Percentiles rank a stretch among this genome's conserved stretches.
Conservation (phyloP, 2,329 filamentous ascomycete species). For the Stachybotrys chlorohalonatus region DNA sequence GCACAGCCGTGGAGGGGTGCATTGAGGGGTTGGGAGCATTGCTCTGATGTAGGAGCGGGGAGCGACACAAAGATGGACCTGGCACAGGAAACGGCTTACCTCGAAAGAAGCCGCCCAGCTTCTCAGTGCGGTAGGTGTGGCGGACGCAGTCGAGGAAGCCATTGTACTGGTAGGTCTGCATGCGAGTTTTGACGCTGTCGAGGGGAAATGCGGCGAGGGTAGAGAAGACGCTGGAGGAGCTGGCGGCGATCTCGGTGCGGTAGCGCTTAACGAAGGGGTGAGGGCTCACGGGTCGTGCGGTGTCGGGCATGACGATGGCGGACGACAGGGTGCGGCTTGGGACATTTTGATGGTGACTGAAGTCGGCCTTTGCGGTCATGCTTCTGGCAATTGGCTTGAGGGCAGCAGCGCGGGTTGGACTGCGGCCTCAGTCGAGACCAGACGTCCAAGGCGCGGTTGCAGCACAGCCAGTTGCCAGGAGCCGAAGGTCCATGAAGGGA, state of each 20-base stretch:
- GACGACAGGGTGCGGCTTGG: constrained; percentile 17
- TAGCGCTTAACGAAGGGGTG: constrained; percentile 58
- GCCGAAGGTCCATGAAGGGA: constrained; percentile 28
- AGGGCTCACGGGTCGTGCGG: constrained; percentile 21
- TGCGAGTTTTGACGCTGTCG: constrained; percentile 82
- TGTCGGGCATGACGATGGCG: constrained; percentile 19
- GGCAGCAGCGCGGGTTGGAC: constrained; percentile 11
- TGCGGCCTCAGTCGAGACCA: constrained; percentile 17
- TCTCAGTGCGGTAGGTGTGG: constrained; percentile 68
- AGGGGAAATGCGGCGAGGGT: constrained; percentile 77
- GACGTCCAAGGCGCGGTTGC: constrained; percentile 17
- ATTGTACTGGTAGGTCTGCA: constrained; percentile 77
- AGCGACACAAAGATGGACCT: background rate
- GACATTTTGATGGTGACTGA: constrained; percentile 27
- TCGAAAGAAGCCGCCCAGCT: constrained; percentile 68
- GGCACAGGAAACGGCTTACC: constrained; percentile 37
- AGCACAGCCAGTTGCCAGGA: constrained; percentile 24
- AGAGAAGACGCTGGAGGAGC: constrained; percentile 66
- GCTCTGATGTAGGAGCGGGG: background rate
- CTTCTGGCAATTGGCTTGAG: constrained; percentile 15
- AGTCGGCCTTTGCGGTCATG: constrained; percentile 26
- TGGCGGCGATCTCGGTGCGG: constrained; percentile 71
- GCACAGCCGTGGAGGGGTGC: background rate
- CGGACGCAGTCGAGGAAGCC: constrained; percentile 66
- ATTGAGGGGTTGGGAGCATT: constrained; percentile 3